A percentile compares a stretch with the other conserved stretches of the same genome.
These are phyloP conservation scores for Alternaria atra DNA, from an alignment of 2,329 filamentous ascomycete genomes.

Conservation along the genomic window DNA sequence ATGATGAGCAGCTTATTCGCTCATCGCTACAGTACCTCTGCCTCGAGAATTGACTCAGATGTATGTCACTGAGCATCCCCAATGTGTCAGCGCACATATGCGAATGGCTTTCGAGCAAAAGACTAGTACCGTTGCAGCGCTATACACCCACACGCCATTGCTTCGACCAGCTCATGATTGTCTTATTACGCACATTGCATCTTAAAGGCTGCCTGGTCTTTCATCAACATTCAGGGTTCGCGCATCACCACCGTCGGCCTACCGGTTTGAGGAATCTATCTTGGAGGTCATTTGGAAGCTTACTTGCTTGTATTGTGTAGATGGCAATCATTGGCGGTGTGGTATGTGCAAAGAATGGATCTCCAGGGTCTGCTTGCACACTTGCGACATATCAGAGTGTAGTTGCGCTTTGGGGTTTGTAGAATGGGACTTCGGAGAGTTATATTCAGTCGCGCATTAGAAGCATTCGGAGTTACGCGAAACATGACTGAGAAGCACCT, in stretches of 20 bases:
- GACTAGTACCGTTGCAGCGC: not conserved
- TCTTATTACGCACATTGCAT: not conserved
- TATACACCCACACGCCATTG: not conserved
- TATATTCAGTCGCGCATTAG: slow-evolving; percentile 6
- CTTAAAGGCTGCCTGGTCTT: not conserved
- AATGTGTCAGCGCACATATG: no score
- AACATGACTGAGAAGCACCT: not conserved
- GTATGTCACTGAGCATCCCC: no score
- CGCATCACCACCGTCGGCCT: not conserved
- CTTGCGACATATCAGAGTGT: slow-evolving; percentile 16
- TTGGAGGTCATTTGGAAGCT: slow-evolving; percentile 27
- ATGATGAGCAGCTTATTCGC: no score
- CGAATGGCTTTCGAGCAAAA: not conserved
- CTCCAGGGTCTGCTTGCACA: slow-evolving; percentile 18
- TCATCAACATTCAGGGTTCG: not conserved
- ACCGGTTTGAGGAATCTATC: slow-evolving; percentile 20
- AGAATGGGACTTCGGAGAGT: slow-evolving; percentile 29
- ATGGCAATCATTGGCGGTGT: slow-evolving; percentile 24
- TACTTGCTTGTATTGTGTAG: slow-evolving; percentile 26
- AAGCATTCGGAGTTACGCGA: not conserved
- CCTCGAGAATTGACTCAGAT: no score
- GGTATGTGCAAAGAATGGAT: slow-evolving; percentile 23
- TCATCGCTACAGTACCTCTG: no score
- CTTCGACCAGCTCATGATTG: not conserved
- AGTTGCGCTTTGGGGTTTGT: slow-evolving; percentile 27